phyloP scores from a whole-genome alignment of 2,329 filamentous ascomycete genomes.

The Neurospora crassa region DNA sequence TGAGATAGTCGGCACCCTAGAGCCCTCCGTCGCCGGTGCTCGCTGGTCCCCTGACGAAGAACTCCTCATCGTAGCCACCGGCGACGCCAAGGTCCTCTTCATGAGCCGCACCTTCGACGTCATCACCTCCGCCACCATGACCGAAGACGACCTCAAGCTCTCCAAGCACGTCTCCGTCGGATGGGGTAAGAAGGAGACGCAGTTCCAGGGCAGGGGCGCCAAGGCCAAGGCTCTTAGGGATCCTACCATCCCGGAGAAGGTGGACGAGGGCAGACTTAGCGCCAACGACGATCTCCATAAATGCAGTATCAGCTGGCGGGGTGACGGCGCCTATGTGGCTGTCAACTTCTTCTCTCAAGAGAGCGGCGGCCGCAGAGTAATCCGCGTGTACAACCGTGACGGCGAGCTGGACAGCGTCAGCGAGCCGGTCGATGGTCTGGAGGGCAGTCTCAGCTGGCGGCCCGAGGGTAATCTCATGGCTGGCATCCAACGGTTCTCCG shows the following conservation, averaged over 20 bases:
- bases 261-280: slow-evolving; percentile 75
- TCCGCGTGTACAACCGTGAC: slow-evolving; percentile 85
- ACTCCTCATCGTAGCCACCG: slow-evolving; percentile 73
- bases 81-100: slow-evolving; percentile 69
- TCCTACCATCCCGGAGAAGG: slow-evolving; percentile 86
- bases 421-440: slow-evolving; percentile 89
- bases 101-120: slow-evolving; percentile 91
- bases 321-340: slow-evolving; percentile 85
- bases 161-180: slow-evolving; percentile 94
- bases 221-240: slow-evolving; percentile 77
- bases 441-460: slow-evolving; percentile 80
- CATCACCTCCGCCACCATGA: slow-evolving; percentile 64
- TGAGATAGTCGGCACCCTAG: slow-evolving; percentile 91
- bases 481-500: slow-evolving; percentile 61
- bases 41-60: slow-evolving; percentile 95
- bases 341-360: slow-evolving; percentile 64
- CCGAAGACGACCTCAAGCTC: slow-evolving; percentile 67
- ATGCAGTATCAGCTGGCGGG: slow-evolving; percentile 80
- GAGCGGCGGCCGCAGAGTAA: slow-evolving; percentile 56
- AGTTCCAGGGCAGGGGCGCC: slow-evolving; percentile 88
- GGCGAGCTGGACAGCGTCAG: slow-evolving; percentile 86
- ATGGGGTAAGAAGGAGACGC: slow-evolving; percentile 97
- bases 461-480: slow-evolving; percentile 86
- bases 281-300: slow-evolving; percentile 55
- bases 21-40: slow-evolving; percentile 81